phyloP scores from a whole-genome alignment of 2,329 filamentous ascomycete species.

The Herpomyces periplanetae region DNA sequence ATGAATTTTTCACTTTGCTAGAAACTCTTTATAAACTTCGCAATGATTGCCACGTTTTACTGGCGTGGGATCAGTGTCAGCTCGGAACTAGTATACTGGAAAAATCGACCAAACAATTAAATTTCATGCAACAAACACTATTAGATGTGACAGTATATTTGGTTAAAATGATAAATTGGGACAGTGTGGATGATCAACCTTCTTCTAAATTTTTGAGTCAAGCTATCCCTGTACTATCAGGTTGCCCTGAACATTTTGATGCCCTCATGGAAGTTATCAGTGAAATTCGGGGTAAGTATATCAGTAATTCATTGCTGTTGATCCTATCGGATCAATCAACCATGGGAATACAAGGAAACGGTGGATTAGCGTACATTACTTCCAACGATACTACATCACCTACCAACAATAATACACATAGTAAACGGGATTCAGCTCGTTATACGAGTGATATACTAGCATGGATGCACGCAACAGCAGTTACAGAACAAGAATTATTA shows the following conservation, averaged over 20 bases:
- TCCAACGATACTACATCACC: slow-evolving; percentile 26
- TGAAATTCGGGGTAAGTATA: slow-evolving; percentile 47
- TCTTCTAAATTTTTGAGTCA: slow-evolving; percentile 73
- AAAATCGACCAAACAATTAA: slow-evolving; percentile 46
- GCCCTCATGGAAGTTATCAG: slow-evolving; percentile 75
- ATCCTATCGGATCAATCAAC: slow-evolving; percentile 54
- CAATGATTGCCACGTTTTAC: slow-evolving; percentile 48
- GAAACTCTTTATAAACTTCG: slow-evolving; percentile 49
- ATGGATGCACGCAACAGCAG: slow-evolving; percentile 72
- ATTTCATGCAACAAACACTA: slow-evolving; percentile 62
- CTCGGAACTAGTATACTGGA: slow-evolving; percentile 71
- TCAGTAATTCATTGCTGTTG: too few relatives aligned
- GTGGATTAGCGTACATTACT: slow-evolving; percentile 52
- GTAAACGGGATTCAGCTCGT: slow-evolving; percentile 52
- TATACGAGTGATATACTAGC: slow-evolving; percentile 93
- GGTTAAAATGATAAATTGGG: slow-evolving; percentile 89
- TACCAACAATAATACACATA: slow-evolving; percentile 68
- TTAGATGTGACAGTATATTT: too few relatives aligned
- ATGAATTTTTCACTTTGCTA: slow-evolving; percentile 40
- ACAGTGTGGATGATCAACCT: too few relatives aligned
- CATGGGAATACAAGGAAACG: too few relatives aligned
- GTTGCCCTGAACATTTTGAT: slow-evolving; percentile 60
- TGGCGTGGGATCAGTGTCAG: slow-evolving; percentile 61
- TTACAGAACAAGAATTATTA: slow-evolving; percentile 66
- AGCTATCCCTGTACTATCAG: slow-evolving; percentile 67